Conservation (phyloP, 441 rosid genomes). For the Manihot esculenta region DNA sequence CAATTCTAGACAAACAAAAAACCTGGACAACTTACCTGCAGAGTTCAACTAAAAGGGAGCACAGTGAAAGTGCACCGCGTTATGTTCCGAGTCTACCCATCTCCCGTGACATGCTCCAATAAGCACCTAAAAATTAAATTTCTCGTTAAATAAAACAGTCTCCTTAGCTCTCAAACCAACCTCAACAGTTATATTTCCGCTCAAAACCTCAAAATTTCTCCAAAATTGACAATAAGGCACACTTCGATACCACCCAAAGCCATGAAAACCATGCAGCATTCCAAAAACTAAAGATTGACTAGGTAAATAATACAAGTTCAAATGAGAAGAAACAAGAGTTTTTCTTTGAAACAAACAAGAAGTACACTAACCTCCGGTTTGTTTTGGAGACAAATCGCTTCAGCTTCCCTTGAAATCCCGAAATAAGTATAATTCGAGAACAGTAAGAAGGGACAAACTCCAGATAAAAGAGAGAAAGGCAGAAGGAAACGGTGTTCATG, state of each 20-base stretch:
- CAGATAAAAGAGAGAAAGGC: slow-evolving; percentile 42
- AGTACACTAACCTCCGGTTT: slow-evolving; percentile 33
- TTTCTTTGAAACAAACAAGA: too few relatives aligned
- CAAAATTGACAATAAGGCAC: not conserved
- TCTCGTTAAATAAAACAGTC: slow-evolving; percentile 38
- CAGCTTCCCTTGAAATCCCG: slow-evolving; percentile 14
- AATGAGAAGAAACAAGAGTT: not conserved
- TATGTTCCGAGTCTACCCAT: slow-evolving; percentile 59
- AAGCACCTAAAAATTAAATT: slow-evolving; percentile 62
- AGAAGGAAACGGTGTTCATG: slow-evolving; percentile 41
- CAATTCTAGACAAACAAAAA: slow-evolving; percentile 14
- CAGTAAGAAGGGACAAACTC: slow-evolving; percentile 22
- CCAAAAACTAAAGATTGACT: not conserved
- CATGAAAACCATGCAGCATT: not conserved
- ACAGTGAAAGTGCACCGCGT: slow-evolving; percentile 37
- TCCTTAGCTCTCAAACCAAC: slow-evolving; percentile 15
- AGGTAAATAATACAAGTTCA: not conserved
- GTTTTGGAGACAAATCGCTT: slow-evolving; percentile 7
- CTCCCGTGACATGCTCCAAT: slow-evolving; percentile 65
- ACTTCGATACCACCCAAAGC: not conserved
- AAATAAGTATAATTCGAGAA: slow-evolving; percentile 18
- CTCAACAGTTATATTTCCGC: slow-evolving; percentile 15
- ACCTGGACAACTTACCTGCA: slow-evolving; percentile 54
- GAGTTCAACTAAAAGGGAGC: slow-evolving; percentile 43
- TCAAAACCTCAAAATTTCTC: not conserved